A percentile compares a stretch with the other conserved stretches of the same genome.
phyloP scores from a whole-genome alignment of 257 asterid genomes.

The Plantago elongata region DNA sequence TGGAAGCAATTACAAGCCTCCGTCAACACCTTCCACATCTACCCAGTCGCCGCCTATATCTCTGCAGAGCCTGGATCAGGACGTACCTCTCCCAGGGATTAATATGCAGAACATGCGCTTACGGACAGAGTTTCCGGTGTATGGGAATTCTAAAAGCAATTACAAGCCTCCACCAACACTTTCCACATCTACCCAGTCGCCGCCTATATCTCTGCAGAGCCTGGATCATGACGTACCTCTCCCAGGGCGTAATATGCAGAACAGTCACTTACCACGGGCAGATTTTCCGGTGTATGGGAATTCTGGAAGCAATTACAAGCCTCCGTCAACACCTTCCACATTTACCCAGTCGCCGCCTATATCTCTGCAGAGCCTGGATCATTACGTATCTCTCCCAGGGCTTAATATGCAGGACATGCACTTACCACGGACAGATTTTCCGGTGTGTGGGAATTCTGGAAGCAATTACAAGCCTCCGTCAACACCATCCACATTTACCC shows the following conservation, averaged over 20 bases:
- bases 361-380: slow-evolving; percentile 55
- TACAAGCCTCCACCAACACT: too few relatives aligned
- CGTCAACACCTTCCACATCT: slow-evolving; percentile 48
- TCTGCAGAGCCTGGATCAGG: slow-evolving; percentile 52
- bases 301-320: slow-evolving; percentile 48
- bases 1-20: slow-evolving; percentile 51
- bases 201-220: slow-evolving; percentile 52
- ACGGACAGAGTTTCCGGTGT: too few relatives aligned
- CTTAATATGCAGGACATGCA: slow-evolving; percentile 66
- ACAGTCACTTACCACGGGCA: slow-evolving; percentile 53
- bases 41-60: slow-evolving; percentile 45
- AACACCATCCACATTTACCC: slow-evolving; percentile 44
- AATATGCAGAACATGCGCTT: slow-evolving; percentile 43
- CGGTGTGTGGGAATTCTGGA: slow-evolving; percentile 49
- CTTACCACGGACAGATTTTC: slow-evolving; percentile 52
- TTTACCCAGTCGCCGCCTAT: slow-evolving; percentile 48
- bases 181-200: slow-evolving; percentile 30
- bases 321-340: slow-evolving; percentile 47
- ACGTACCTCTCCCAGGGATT: too few relatives aligned
- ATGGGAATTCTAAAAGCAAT: too few relatives aligned
- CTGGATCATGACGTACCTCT: slow-evolving; percentile 53
- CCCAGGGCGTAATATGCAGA: slow-evolving; percentile 65
- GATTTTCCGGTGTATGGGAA: slow-evolving; percentile 50
- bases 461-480: slow-evolving; percentile 53
- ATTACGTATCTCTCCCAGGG: slow-evolving; percentile 50